Evolutionary conservation across 2,329 filamentous ascomycete species (phyloP), one percentile per base, ranked within the genome.

Genomic region (Coleophoma eucalyptorum): DNA sequence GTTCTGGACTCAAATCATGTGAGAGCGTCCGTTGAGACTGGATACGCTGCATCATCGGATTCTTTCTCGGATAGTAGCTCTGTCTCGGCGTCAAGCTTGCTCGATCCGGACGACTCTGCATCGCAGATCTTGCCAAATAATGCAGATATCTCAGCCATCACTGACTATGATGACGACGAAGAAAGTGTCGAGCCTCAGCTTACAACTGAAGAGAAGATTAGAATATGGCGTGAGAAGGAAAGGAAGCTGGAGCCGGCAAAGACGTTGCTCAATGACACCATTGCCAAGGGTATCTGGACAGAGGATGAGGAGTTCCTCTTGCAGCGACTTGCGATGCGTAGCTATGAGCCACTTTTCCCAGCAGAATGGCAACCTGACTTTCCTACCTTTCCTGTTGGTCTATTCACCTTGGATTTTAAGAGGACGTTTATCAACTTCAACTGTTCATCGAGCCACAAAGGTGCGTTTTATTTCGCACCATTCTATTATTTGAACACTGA

Each of bases 301-400:
- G 46, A 57, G 10, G 62, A 66, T 16, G 62, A 61, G 35, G 37
- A 64, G 0, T 60, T 56, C 26, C 49, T 67, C 18, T 62, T 61
- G 38, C 61, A 65, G 31, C 61, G 59, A 48, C 43, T 68, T 11
- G 49, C 57, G 33, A 51, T 63, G 48, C 62, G 65, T 26, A 61
- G 62, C 20, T 65, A 61, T 46, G 63, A 67, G 51, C 48, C 53
- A 34, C 21, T 67, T 31, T 43, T 68, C 16, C 65, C 65, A 10
- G 15, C 26, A 8, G 47, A 49, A 16, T 66, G 63, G 60, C 51
- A 58, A 16, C 54, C 58, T 19, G 62, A 67, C 47, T 65, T 68
- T 35, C 52, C 50, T n/a, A 65, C 63, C 5, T 58, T 62, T 20
- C 65, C 65, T 5, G 50, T 56, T 7, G 43, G 51, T 5, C 48